Conservation (phyloP, 163 green algal species). For the Scenedesmus sp. region DNA sequence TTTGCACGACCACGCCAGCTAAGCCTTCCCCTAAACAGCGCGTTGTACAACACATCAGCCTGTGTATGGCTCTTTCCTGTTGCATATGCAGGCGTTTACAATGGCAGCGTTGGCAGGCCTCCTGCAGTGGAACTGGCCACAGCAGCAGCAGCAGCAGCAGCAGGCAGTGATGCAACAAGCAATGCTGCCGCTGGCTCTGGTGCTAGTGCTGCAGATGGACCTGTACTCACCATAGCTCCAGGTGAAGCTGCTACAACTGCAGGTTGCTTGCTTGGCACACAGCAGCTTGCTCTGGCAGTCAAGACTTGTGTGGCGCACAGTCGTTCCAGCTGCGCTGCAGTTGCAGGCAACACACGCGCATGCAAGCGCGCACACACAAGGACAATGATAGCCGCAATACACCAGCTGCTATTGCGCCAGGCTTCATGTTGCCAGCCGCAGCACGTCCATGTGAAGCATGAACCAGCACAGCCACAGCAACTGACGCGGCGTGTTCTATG, state of each 20-base stretch:
- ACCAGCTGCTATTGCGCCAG: too few species aligned
- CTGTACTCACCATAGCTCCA: background rate
- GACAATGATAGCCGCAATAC: too few species aligned
- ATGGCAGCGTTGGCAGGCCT: conserved; percentile 21
- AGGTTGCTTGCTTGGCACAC: background rate
- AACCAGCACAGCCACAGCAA: background rate
- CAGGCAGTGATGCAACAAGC: too few species aligned
- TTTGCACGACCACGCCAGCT: too few species aligned
- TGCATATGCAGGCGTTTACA: background rate
- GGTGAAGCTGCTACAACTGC: background rate
- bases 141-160: background rate
- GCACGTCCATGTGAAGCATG: background rate
- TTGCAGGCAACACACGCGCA: background rate
- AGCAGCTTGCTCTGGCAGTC: background rate
- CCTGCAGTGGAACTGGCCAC: background rate
- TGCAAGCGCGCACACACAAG: background rate
- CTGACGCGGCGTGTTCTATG: background rate
- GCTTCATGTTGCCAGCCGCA: background rate
- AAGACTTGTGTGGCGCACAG: background rate
- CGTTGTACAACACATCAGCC: too few species aligned
- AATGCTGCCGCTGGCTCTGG: background rate
- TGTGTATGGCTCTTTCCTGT: too few species aligned
- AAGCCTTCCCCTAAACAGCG: too few species aligned
- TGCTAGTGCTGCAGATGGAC: background rate
- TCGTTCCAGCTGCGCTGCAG: background rate